Percentiles rank a stretch among this genome's conserved stretches.
Conservation (phyloP, 2,329 filamentous ascomycete species). For the Aspergillus tamarii region DNA sequence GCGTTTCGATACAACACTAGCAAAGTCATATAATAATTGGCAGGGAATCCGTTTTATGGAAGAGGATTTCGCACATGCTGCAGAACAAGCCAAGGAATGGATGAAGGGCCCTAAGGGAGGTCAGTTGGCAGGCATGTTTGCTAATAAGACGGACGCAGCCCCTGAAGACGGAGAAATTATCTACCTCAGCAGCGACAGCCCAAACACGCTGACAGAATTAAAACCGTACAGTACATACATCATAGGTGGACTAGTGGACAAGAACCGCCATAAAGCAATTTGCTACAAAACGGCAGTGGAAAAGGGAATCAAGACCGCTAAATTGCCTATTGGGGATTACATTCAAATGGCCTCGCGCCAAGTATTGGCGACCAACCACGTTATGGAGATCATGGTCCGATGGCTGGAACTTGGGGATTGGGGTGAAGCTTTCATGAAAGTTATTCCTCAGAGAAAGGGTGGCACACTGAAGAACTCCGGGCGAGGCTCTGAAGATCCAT, state of each 20-base stretch:
- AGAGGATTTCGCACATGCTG: conserved; percentile 73
- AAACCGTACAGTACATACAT: conserved; percentile 91
- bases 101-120: conserved; percentile 66
- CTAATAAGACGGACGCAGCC: conserved; percentile 40
- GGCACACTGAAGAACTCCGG: conserved; percentile 61
- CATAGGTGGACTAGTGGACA: conserved; percentile 91
- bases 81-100: conserved; percentile 64
- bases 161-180: conserved; percentile 65
- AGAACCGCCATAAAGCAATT: conserved; percentile 92
- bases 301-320: conserved; percentile 80
- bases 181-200: conserved; percentile 91
- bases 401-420: conserved; percentile 92
- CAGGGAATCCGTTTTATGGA: conserved; percentile 74
- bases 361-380: conserved; percentile 92
- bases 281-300: conserved; percentile 82
- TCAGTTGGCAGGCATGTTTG: conserved; percentile 62
- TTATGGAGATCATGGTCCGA: conserved; percentile 92
- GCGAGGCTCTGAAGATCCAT: conserved; percentile 11
- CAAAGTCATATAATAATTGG: conserved; percentile 75
- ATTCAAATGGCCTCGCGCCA: conserved; percentile 86
- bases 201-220: conserved; percentile 77
- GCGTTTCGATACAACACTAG: conserved; percentile 77
- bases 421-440: conserved; percentile 83
- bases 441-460: conserved; percentile 90
- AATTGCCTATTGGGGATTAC: conserved; percentile 92